Evolutionary conservation across 176 grass and related monocot genomes (phyloP).

Genomic region (Puya raimondii): DNA sequence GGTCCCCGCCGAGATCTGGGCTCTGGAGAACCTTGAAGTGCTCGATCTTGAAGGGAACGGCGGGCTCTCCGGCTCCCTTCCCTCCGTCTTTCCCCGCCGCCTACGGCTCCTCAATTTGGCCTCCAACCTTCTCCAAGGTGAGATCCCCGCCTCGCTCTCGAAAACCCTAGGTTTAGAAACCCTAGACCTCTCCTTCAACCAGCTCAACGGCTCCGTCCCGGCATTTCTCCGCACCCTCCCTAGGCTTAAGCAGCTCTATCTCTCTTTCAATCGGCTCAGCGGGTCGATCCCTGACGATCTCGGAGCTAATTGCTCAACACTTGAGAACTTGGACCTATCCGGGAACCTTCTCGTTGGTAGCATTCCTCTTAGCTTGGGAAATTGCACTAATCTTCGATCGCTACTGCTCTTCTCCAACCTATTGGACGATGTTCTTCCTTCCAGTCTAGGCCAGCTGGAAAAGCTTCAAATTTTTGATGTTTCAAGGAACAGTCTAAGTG

Average conservation of each 20-base stretch:
- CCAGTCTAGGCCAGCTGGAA: conserved; percentile 50
- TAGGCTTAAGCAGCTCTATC: conserved; percentile 42
- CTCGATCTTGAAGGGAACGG: conserved; percentile 42
- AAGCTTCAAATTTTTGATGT: conserved; percentile 64
- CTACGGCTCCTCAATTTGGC: conserved; percentile 52
- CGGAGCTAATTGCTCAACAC: conserved; percentile 41
- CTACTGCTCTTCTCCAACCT: conserved; percentile 63
- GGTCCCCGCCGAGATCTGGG: conserved; percentile 49
- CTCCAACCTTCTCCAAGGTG: conserved; percentile 50
- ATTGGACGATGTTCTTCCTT: conserved; percentile 64
- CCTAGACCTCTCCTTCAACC: conserved; percentile 73
- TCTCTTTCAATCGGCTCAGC: conserved; percentile 56
- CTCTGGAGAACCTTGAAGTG: conserved; percentile 39
- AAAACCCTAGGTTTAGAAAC: conserved; percentile 37
- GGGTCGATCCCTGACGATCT: conserved; percentile 63
- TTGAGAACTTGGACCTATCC: conserved; percentile 63
- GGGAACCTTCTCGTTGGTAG: conserved; percentile 60
- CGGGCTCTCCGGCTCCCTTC: conserved; percentile 43
- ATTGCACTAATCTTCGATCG: conserved; percentile 44
- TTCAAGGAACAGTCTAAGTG: conserved; percentile 79
- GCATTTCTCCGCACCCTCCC: conserved; percentile 28
- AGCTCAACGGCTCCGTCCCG: conserved; percentile 64
- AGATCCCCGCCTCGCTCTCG: conserved; percentile 52
- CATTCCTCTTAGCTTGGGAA: conserved; percentile 63
- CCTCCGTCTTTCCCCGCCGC: conserved; percentile 39